Conservation (phyloP, 2,329 filamentous ascomycete species). For the Fusarium globosum region DNA sequence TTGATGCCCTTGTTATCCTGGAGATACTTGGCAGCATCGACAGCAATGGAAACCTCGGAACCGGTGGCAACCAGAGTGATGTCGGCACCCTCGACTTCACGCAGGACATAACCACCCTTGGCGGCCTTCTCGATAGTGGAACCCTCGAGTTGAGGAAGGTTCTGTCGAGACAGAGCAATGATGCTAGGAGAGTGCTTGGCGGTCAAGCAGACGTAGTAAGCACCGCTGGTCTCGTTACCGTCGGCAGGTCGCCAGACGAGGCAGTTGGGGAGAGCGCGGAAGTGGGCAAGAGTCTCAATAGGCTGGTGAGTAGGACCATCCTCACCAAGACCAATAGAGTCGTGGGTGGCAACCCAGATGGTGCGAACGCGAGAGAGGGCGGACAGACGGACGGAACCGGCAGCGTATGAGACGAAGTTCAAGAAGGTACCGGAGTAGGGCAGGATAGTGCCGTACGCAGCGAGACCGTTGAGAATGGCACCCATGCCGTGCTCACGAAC, state of each 20-base stretch:
- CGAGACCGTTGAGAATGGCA: constrained; percentile 93
- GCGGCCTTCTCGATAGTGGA: constrained; percentile 88
- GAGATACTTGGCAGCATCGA: constrained; percentile 92
- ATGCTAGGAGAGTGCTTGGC: constrained; percentile 92
- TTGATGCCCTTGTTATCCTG: constrained; percentile 88
- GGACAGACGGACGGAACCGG: constrained; percentile 93
- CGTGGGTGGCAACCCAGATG: constrained; percentile 97
- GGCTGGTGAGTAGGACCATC: constrained; percentile 99
- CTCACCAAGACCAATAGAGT: constrained; percentile 99
- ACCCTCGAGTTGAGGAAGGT: constrained; percentile 96
- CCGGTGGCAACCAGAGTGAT: constrained; percentile 94
- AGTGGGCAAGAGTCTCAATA: constrained; percentile 97
- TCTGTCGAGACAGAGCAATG: constrained; percentile 95
- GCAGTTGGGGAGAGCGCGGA: constrained; percentile 98
- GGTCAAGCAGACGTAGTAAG: constrained; percentile 95
- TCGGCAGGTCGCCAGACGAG: constrained; percentile 99
- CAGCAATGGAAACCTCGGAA: constrained; percentile 93
- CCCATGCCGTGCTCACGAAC: constrained; percentile 94
- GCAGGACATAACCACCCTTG: constrained; percentile 95
- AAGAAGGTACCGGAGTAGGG: constrained; percentile 97
- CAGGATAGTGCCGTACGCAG: constrained; percentile 94
- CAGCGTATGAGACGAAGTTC: constrained; percentile 99
- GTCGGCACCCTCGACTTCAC: constrained; percentile 85
- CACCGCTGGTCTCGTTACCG: constrained; percentile 97
- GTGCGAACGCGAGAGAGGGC: constrained; percentile 89